phyloP scores from a whole-genome alignment of 371 early-diverging fungal genomes.

The Mortierella sp. region DNA sequence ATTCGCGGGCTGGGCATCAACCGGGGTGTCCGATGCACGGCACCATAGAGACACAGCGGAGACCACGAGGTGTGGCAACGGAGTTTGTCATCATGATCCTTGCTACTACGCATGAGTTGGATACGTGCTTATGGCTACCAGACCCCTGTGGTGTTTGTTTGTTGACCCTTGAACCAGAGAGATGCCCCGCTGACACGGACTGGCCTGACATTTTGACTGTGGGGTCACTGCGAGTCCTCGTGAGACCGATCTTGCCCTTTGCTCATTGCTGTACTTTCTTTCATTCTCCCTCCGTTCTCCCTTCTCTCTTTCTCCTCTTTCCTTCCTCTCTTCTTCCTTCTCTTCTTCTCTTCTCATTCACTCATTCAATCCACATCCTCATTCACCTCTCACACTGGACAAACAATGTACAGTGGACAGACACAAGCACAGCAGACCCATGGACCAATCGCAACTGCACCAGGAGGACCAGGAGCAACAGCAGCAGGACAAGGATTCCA shows the following conservation, averaged over 20 bases:
- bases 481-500: background rate
- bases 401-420: slow-evolving; percentile 22
- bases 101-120: background rate
- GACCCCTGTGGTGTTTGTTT: no score
- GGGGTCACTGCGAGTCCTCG: no score
- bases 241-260: no score
- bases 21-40: background rate
- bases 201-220: no score
- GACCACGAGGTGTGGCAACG: background rate
- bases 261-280: no score
- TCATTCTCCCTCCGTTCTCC: no score
- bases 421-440: background rate
- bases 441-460: background rate
- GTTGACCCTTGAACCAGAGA: no score
- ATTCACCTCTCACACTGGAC: background rate
- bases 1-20: background rate
- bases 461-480: background rate
- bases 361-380: background rate
- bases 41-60: background rate
- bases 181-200: no score
- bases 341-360: background rate
- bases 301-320: background rate
- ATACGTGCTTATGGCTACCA: no score
- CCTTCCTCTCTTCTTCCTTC: background rate
- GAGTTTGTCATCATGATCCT: background rate